Evolutionary conservation across 106 monocot genomes (phyloP), one percentile per base, ranked within the genome.

Genomic region (Xerophyta viscosa): DNA sequence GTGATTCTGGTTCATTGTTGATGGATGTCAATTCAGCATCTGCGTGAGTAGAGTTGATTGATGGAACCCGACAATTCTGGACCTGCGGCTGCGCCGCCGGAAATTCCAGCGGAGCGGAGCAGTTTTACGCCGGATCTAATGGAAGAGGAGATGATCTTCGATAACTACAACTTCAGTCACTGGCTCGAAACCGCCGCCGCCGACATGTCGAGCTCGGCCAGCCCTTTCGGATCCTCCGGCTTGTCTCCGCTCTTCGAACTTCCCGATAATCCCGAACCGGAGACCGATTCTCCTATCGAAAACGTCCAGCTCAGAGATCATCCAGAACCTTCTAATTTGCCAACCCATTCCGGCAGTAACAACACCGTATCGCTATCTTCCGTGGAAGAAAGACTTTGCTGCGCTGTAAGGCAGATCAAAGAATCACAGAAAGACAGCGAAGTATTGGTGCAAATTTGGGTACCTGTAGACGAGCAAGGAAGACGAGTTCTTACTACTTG

Each of bases 371-470:
- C n/a, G 21, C 12, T 49, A 18, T 29, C 48, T 12, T 60, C 72
- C 8, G 5, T 74, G 6, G 31, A 52, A 24, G 74, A 74, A 43
- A 67, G 74, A 26, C 11, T 74, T 6, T 50, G 14, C 39, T 30
- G 20, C 17, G 74, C 50, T 8, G 46, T 74, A 21, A 54, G 26
- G 8, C 62, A 20, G 47, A 63, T 74, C 4, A 71, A 68, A 62
- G 77, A 83, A 12, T 51, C 68, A 14, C 61, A 57, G 7, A 42
- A 46, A 14, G 76, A 67, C 27, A 46, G 70, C 15, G 73, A 80
- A 42, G 67, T 83, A 6, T 79, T 92, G 24, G 62, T 80, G 27
- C 92, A 92, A 45, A 56, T 92, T 33, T 92, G 92, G 92, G 73
- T 77, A 6, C 92, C 92, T 0, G 47, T 65, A 25, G 25, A 24